These are phyloP conservation scores for Epicoccum nigrum DNA, from an alignment of 2,329 filamentous ascomycete genomes.

Conservation along the genomic window DNA sequence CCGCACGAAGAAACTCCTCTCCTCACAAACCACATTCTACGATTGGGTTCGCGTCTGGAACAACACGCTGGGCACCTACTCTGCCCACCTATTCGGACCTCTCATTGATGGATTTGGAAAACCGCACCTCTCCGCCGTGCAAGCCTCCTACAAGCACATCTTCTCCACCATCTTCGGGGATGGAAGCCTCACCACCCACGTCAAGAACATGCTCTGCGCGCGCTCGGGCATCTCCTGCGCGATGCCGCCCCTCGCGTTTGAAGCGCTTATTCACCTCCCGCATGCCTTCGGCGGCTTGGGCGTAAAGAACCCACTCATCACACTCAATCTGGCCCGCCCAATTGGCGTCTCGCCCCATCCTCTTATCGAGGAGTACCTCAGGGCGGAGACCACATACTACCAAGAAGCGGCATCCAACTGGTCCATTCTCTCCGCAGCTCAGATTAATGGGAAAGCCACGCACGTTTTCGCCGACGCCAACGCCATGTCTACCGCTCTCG, in stretches of 20 bases:
- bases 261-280: constrained; percentile 38
- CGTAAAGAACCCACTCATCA: constrained; percentile 36
- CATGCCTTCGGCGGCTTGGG: constrained; percentile 37
- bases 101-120: constrained; percentile 34
- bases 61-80: constrained; percentile 30
- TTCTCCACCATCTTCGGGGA: constrained; percentile 30
- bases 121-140: constrained; percentile 31
- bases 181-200: constrained; percentile 27
- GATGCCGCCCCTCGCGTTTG: constrained; percentile 19
- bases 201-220: constrained; percentile 22
- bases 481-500: constrained; percentile 9
- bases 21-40: constrained; percentile 24
- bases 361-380: constrained; percentile 19
- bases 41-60: constrained; percentile 42
- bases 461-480: constrained; percentile 24
- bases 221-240: constrained; percentile 7
- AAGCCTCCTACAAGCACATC: constrained; percentile 29
- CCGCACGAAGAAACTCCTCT: constrained; percentile 30
- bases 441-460: constrained; percentile 19
- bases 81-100: constrained; percentile 35
- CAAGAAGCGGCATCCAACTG: constrained; percentile 19
- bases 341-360: constrained; percentile 14
- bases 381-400: constrained; percentile 31
- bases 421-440: constrained; percentile 12
- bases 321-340: constrained; percentile 26